phyloP scores from a whole-genome alignment of 2,329 filamentous ascomycete genomes.

The Samsoniella hepiali region DNA sequence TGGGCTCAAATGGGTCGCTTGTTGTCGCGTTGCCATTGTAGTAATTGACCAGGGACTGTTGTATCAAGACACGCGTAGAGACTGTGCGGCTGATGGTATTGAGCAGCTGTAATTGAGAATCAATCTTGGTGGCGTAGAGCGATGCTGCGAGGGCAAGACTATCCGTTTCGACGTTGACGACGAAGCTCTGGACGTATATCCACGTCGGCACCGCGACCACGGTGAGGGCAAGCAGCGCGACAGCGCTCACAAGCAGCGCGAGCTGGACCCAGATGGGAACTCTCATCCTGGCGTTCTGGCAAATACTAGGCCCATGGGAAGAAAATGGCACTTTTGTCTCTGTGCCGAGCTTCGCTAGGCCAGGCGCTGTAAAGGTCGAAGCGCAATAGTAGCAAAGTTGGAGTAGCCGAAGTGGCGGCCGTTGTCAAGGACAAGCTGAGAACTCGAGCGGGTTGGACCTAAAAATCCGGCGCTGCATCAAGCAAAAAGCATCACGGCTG shows the following conservation, averaged over 20 bases:
- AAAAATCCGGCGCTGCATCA: not conserved
- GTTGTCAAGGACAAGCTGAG: not conserved
- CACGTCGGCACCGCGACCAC: constrained; percentile 77
- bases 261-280: constrained; percentile 87
- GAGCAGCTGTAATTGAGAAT: constrained; percentile 74
- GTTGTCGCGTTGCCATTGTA: constrained; percentile 54
- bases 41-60: constrained; percentile 49
- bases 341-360: not conserved
- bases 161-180: constrained; percentile 50
- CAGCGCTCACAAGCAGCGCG: constrained; percentile 71
- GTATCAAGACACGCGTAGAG: constrained; percentile 61
- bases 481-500: not conserved
- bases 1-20: constrained; percentile 55
- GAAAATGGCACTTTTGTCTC: not conserved
- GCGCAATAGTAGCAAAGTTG: not conserved
- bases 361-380: too few relatives aligned
- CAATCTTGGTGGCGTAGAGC: constrained; percentile 78
- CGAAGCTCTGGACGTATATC: constrained; percentile 56
- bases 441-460: not conserved
- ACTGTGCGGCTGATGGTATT: constrained; percentile 72
- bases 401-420: not conserved
- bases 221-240: constrained; percentile 70
- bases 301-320: not conserved
- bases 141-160: constrained; percentile 76
- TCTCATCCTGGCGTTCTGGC: constrained; percentile 55